Evolutionary conservation across 345 rosid genomes (phyloP), one percentile per base, ranked within the genome.

Genomic region (Crucihimalaya himalaica): DNA sequence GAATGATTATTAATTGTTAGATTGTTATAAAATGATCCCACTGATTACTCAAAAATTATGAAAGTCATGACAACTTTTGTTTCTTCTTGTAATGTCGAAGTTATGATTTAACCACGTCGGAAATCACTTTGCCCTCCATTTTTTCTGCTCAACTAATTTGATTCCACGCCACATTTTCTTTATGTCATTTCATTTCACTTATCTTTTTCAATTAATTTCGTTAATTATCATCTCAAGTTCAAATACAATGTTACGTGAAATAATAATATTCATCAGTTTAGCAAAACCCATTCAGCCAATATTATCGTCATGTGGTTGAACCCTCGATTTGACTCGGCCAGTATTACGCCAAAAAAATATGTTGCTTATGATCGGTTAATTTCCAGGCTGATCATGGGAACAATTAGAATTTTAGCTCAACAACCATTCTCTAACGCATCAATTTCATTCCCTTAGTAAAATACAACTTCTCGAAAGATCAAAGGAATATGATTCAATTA

Each of bases 51-150:
- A 14, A 72, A 71, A 13, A 5, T 52, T 28, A 29, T 1, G 25
- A 51, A 62, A 63, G 66, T 73, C 66, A 42, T 64, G 57, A 73
- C 71, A 73, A 73, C 77, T 64, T 64, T 64, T 45, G 66, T 73
- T 65, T 65, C 71, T 73, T 58, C 59, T n/a, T 6, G 27, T 67
- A 16, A 21, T 67, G 47, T 13, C 31, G 23, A 60, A 40, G 14
- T 15, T 52, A 40, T 67, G 62, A 58, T 66, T 57, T 60, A 46
- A 46, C 28, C n/a, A 2, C 43, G 52, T 72, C 69, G 63, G 47
- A 65, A 34, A 19, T 74, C 68, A 75, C 55, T 56, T 45, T 16
- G 5, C 4, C 39, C 19, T 23, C 27, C 15, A 64, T 31, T 11
- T 46, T 46, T 57, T 46, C 60, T 66, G 78, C 60, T 66, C 78